Evolutionary conservation across 2,329 filamentous ascomycete species (phyloP).

Genomic region (Trichoderma sp.): DNA sequence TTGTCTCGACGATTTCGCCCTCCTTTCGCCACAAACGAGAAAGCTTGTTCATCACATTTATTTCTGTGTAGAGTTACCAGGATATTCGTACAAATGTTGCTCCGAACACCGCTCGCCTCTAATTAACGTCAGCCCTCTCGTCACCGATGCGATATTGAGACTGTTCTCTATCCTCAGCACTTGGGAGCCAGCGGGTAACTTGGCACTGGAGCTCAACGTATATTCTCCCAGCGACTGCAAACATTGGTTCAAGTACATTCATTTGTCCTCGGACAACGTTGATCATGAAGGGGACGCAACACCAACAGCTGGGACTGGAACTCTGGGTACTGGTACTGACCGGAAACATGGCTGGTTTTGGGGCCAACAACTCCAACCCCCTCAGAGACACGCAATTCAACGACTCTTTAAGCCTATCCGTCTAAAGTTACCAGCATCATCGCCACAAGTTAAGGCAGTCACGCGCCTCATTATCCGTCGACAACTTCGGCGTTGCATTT

Average conservation of each 20-base stretch:
- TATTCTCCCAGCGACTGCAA: slow-evolving; percentile 38
- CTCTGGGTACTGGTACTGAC: slow-evolving; percentile 27
- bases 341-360: slow-evolving; percentile 35
- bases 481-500: slow-evolving; percentile 35
- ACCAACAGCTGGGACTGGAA: not conserved
- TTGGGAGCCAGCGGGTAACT: slow-evolving; percentile 30
- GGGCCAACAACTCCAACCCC: slow-evolving; percentile 30
- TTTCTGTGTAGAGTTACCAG: slow-evolving; percentile 34
- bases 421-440: not conserved
- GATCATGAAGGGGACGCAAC: slow-evolving; percentile 11
- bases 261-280: slow-evolving; percentile 29
- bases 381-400: slow-evolving; percentile 28
- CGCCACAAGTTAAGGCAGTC: slow-evolving; percentile 33
- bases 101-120: not conserved
- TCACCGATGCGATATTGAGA: slow-evolving; percentile 29
- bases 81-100: slow-evolving; percentile 30
- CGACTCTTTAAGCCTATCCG: slow-evolving; percentile 31
- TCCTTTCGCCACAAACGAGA: slow-evolving; percentile 24
- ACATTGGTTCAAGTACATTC: slow-evolving; percentile 37
- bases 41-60: slow-evolving; percentile 34
- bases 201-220: slow-evolving; percentile 38
- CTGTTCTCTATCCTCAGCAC: slow-evolving; percentile 35
- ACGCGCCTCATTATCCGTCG: slow-evolving; percentile 37
- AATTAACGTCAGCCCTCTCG: slow-evolving; percentile 14
- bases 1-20: slow-evolving; percentile 30